Evolutionary conservation across 139 green algal species (phyloP), one percentile per base, ranked within the genome.

Genomic region (Volvox reticuliferus): DNA sequence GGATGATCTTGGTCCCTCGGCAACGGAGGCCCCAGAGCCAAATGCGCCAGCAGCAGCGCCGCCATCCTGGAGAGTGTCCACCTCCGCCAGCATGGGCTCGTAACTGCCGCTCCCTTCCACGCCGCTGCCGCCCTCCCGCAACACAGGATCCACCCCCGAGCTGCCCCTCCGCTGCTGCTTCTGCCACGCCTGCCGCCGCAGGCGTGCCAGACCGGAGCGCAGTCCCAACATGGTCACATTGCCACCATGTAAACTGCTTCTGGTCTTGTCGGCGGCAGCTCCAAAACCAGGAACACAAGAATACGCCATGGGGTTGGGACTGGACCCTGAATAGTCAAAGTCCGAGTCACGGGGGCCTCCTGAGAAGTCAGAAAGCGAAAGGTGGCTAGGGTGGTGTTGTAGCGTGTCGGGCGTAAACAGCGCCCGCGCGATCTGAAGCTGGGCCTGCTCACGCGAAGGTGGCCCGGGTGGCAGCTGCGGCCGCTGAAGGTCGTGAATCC

Each of bases 311-410:
- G 75, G 75, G 33, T 12, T 30, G 14, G 75, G 75, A 35, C 32
- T 55, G 75, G 75, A 81, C 16, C 28, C 75, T 19, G 75, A 81
- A 12, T 61, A 81, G 30, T 81, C 75, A 21, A 81, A 81, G 33
- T 81, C 75, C 75, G 78, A 84, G 37, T 65, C 78, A 1, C 78
- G 78, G 21, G 78, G 78, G 0, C 78, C 37, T 37, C 32, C 32
- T 22, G 78, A 84, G 32, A 84, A 84, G 78, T 84, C 78, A 13
- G 78, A 84, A 1, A 65, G 37, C 36, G 78, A 84, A 6, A 81
- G 75, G 75, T 81, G 75, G 75, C 75, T 81, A 16, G 30, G 32
- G 30, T 55, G 30, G 30, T 55, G n/a, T 9, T 55, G 75, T 35
- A 84, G 18, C 76, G 76, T 19, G 32, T 28, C 76, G 32, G 18